Base-by-base conservation (phyloP, 2,329 filamentous ascomycete genomes). In the Mariannaea sp. region DNA sequence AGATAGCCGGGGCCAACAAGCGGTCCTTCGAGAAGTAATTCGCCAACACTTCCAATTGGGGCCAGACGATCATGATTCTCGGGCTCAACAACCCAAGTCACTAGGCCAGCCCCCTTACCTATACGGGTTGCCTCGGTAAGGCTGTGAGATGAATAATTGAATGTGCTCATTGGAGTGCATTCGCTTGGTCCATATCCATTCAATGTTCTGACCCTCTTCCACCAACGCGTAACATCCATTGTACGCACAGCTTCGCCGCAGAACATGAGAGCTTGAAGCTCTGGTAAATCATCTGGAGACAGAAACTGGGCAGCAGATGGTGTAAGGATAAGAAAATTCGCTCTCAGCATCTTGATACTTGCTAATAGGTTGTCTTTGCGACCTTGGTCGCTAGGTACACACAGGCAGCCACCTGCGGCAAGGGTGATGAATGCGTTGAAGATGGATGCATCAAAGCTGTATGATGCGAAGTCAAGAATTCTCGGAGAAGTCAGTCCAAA, bases 1-100 rank as follows among this genome's bases (percentile, higher is more conserved):
- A 80, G 65, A 51, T 83, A 83, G 12, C 77, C 78, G 22, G 74
- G 67, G 13, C 74, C 77, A 12, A 83, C 67, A 8, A 73, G 71
- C 3, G 77, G 75, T 0, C 75, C 75, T 36, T 70, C 70, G 26
- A 76, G 59, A 4, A 71, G 49, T 6, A 73, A 53, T 44, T 73
- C 71, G 7, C 71, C 71, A 0, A 61, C 52, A 5, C 54, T 62
- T 1, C 70, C 71, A 9, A 70, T 48, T 1, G 68, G 68, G 1
- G 62, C 41, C 7, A 71, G 56, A 3, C 42, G 29, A 36, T 67
- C 48, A 38, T 63, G 61, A 38, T 70, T 53, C 5, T 58, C 44
- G 1, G 61, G 56, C 13, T 70, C 61, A 5, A 66, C 67, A 27
- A 73, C 53, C 68, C 69, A 72, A n/a, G 39, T 43, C 1, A 29